A percentile compares a stretch with the other conserved stretches of the same genome.
phyloP scores from a whole-genome alignment of 768 basidiomycete species.

The Fistulinella prunicolor region DNA sequence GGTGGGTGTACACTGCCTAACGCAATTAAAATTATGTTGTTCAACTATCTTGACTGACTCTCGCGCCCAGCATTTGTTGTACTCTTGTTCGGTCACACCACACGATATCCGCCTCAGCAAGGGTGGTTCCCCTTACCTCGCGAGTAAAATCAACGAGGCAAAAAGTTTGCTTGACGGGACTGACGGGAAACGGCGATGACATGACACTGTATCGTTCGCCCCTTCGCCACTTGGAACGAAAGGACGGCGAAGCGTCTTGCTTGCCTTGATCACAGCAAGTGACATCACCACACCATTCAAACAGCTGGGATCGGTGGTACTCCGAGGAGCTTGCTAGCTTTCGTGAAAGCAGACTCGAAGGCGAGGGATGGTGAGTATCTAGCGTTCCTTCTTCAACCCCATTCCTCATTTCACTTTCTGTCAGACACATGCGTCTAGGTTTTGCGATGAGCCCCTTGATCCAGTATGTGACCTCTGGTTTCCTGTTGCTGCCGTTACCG shows the following conservation, averaged over 20 bases:
- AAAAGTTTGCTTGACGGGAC: slow-evolving; percentile 87
- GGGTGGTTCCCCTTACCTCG: slow-evolving; percentile 96
- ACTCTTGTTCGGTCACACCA: too few species aligned
- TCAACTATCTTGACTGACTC: slow-evolving; percentile 97
- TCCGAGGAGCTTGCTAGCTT: slow-evolving; percentile 69
- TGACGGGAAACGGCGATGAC: slow-evolving; percentile 49
- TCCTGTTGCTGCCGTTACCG: too few species aligned
- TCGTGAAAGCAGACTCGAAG: slow-evolving; percentile 76
- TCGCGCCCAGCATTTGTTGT: too few species aligned
- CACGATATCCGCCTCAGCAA: too few species aligned
- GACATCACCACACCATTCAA: background rate
- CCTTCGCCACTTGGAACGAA: slow-evolving; percentile 80
- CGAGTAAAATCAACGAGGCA: slow-evolving; percentile 98
- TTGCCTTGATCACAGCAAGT: background rate
- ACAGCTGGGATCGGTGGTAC: slow-evolving; percentile 79
- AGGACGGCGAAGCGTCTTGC: slow-evolving; percentile 55
- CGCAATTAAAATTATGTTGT: slow-evolving; percentile 93
- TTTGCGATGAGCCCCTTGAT: slow-evolving; percentile 71
- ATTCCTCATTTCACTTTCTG: background rate
- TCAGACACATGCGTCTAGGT: slow-evolving; percentile 47
- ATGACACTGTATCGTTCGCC: slow-evolving; percentile 42
- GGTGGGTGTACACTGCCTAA: slow-evolving; percentile 75
- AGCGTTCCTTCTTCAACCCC: too few species aligned
- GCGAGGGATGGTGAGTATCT: slow-evolving; percentile 74
- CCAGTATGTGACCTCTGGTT: too few species aligned